Evolutionary conservation across 2,329 filamentous ascomycete species (phyloP), one percentile per base, ranked within the genome.

Genomic region (Rachicladosporium sp.): DNA sequence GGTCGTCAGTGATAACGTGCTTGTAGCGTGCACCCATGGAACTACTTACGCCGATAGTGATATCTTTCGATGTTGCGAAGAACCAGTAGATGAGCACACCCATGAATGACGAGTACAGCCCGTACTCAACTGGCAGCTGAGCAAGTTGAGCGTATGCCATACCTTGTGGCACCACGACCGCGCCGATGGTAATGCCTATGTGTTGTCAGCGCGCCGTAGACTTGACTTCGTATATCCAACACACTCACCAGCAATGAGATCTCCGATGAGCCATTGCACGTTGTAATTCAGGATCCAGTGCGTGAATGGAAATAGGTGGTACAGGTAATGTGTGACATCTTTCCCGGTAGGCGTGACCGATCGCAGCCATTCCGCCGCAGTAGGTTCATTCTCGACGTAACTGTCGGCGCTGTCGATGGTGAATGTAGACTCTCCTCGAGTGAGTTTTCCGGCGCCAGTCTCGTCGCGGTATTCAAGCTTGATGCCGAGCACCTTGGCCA

Each of bases 21-120:
- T 31, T 10, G 2, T 31, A 31, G 30, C 15, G 15, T 19, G 15
- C 15, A 19, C 15, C 15, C 15, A 19, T 19, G 15, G 15, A 19
- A 19, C 15, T 19, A 73, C 79, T 64, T 69, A 84, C 80, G 10
- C 89, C 89, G 41, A 96, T 95, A 8, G 89, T 95, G 55, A 96
- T 96, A 61, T 96, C 89, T 58, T 96, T 96, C 10, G 88, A 95
- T 0, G 89, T 96, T 29, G 88, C 89, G 55, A 96, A 96, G 56
- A 95, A 82, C 88, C 89, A 96, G 63, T 96, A 96, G 45, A 94
- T 71, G 46, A 94, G 61, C n/a, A 93, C 88, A 37, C 89, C 91
- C 73, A 95, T 91, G 57, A 96, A 96, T 0, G 88, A 95, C 0
- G 89, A 91, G 62, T 93, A 93, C 1, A 96, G 72, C 38, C 89